Evolutionary conservation across 2,329 filamentous ascomycete species (phyloP).

Genomic region (Penicillium sp.): DNA sequence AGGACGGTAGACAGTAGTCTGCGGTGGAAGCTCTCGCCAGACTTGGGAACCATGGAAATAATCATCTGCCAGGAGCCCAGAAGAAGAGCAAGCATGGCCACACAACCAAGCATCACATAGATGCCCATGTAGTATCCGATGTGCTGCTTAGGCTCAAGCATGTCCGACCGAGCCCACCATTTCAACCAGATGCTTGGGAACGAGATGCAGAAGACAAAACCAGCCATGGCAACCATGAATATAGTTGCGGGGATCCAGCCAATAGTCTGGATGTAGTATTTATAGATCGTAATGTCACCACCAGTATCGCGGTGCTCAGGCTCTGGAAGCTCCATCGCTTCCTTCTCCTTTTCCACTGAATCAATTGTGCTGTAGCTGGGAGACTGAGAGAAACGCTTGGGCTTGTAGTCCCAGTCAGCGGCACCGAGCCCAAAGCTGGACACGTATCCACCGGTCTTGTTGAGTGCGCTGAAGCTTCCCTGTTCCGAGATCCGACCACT

Average conservation of each 20-base stretch:
- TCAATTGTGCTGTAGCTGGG: slow-evolving; percentile 17
- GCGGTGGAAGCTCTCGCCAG: slow-evolving; percentile 47
- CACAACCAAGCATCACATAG: slow-evolving; percentile 37
- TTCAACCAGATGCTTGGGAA: slow-evolving; percentile 42
- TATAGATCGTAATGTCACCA: slow-evolving; percentile 42
- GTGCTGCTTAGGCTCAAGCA: slow-evolving; percentile 29
- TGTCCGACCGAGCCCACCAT: slow-evolving; percentile 39
- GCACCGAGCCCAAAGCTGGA: slow-evolving; percentile 35
- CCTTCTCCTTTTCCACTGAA: slow-evolving; percentile 17
- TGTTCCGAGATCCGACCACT: slow-evolving; percentile 40
- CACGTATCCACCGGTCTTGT: slow-evolving; percentile 37
- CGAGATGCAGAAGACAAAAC: slow-evolving; percentile 39
- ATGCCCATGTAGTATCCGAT: slow-evolving; percentile 37
- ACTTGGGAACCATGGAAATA: slow-evolving; percentile 50
- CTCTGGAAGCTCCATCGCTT: slow-evolving; percentile 17
- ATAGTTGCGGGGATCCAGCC: slow-evolving; percentile 32
- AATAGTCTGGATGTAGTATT: slow-evolving; percentile 37
- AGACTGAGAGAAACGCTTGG: slow-evolving; percentile 17
- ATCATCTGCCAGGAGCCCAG: slow-evolving; percentile 45
- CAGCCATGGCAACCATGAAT: slow-evolving; percentile 36
- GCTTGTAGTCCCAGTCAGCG: slow-evolving; percentile 30
- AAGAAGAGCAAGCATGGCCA: slow-evolving; percentile 35
- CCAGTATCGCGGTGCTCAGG: slow-evolving; percentile 28
- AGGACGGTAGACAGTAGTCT: slow-evolving; percentile 47
- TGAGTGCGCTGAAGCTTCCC: slow-evolving; percentile 37